Percentiles rank a stretch among this genome's conserved stretches.
phyloP scores from a whole-genome alignment of 2,329 filamentous ascomycete species.

The Zarea fungicola region DNA sequence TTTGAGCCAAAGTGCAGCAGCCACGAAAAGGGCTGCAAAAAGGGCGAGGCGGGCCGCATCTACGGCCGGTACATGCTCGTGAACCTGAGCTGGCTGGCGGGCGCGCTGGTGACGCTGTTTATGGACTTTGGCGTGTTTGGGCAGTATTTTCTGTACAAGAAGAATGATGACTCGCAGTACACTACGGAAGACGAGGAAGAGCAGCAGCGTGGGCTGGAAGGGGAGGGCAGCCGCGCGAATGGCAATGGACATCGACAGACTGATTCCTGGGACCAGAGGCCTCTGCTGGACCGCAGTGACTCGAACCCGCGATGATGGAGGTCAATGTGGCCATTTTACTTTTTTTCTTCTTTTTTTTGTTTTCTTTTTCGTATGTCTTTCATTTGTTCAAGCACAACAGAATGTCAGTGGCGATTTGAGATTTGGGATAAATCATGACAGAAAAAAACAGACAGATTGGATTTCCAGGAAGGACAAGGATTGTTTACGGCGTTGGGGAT shows the following conservation, averaged over 20 bases:
- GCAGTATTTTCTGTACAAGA: constrained; percentile 82
- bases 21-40: constrained; percentile 48
- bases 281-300: constrained; percentile 29
- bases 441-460: too few species aligned
- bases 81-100: constrained; percentile 85
- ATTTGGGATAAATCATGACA: constrained; percentile 6
- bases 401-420: background rate
- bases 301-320: constrained; percentile 16
- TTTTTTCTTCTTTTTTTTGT: background rate
- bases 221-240: constrained; percentile 24
- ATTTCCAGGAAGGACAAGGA: background rate
- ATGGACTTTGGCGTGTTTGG: constrained; percentile 82
- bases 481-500: constrained; percentile 6
- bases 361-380: background rate
- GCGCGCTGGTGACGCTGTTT: constrained; percentile 80
- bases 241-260: constrained; percentile 24
- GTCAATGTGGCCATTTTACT: background rate
- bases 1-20: constrained; percentile 74
- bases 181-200: constrained; percentile 35
- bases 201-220: too few species aligned
- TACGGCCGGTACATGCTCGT: constrained; percentile 83
- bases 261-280: constrained; percentile 36
- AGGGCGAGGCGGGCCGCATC: constrained; percentile 59
- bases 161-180: constrained; percentile 9
- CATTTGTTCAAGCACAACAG: too few species aligned